Evolutionary conservation across 2,329 filamentous ascomycete species (phyloP).

Genomic region (Fusarium sp.): DNA sequence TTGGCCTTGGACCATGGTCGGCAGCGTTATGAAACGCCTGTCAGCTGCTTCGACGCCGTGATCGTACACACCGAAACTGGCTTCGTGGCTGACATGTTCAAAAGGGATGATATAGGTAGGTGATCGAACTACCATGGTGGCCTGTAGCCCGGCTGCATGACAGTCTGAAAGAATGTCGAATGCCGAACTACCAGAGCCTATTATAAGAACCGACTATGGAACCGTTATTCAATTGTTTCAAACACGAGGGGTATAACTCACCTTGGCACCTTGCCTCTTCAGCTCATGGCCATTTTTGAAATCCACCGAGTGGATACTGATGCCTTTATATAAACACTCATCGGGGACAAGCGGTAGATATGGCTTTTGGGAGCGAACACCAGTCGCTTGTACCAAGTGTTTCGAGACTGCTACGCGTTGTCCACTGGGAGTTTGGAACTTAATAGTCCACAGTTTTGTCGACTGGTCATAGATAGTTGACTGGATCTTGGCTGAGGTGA

Average conservation of each 20-base stretch:
- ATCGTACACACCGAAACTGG: slow-evolving; percentile 15
- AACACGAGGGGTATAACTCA: not conserved
- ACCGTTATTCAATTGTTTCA: not conserved
- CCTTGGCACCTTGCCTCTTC: slow-evolving; percentile 6
- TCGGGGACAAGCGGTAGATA: not conserved
- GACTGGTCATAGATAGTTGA: slow-evolving; percentile 6
- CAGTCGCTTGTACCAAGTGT: slow-evolving; percentile 28
- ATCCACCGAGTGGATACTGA: slow-evolving; percentile 14
- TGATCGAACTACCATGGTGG: slow-evolving; percentile 20
- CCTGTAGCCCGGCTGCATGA: not conserved
- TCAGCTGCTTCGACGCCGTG: slow-evolving; percentile 13
- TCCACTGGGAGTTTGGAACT: not conserved
- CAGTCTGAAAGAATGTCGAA: slow-evolving; percentile 31
- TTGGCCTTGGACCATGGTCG: slow-evolving; percentile 3
- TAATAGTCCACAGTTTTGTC: slow-evolving; percentile 1
- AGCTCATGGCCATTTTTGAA: slow-evolving; percentile 5
- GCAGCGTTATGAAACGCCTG: slow-evolving; percentile 14
- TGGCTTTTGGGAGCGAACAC: slow-evolving; percentile 20
- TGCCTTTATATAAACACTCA: slow-evolving; percentile 7
- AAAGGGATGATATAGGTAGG: slow-evolving; percentile 31
- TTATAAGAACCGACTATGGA: slow-evolving; percentile 9
- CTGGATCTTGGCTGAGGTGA: slow-evolving; percentile 6
- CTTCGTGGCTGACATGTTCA: slow-evolving; percentile 11
- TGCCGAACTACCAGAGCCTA: slow-evolving; percentile 29
- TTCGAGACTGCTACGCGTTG: not conserved